These are phyloP conservation scores for Chlorella sp. DNA, from an alignment of 139 green algal species.

Conservation along the genomic window DNA sequence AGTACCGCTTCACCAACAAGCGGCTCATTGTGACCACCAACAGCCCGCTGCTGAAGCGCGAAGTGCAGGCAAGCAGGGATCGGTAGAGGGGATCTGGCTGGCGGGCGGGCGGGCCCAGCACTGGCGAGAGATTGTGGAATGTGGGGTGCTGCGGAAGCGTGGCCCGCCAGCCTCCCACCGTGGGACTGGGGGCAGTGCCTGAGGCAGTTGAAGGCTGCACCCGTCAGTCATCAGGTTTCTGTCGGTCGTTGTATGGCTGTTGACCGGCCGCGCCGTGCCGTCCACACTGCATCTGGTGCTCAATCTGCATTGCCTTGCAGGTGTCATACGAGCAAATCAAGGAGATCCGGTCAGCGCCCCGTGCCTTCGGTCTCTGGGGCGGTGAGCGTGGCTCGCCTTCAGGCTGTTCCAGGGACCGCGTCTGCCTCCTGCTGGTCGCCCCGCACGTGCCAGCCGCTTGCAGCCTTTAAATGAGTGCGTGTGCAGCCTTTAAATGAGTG, in stretches of 20 bases:
- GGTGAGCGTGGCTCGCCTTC: too few relatives aligned
- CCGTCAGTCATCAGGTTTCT: too few relatives aligned
- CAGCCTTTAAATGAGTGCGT: too few relatives aligned
- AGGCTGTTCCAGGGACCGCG: too few relatives aligned
- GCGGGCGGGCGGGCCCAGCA: not conserved
- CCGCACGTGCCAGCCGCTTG: not conserved
- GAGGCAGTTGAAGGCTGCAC: too few relatives aligned
- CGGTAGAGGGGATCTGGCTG: not conserved
- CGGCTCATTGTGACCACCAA: conserved; percentile 63
- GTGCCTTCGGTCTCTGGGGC: conserved; percentile 65
- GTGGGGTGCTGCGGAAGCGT: too few relatives aligned
- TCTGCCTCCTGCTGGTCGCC: not conserved
- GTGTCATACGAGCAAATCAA: conserved; percentile 61
- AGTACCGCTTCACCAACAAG: conserved; percentile 75
- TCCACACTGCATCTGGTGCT: not conserved
- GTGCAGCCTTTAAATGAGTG: too few relatives aligned
- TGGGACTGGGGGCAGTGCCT: too few relatives aligned
- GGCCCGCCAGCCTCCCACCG: not conserved
- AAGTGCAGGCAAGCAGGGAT: conserved; percentile 16
- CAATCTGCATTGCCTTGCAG: not conserved
- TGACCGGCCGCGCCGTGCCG: not conserved
- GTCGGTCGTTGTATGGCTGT: too few relatives aligned
- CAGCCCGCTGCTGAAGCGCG: conserved; percentile 54
- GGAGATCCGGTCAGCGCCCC: conserved; percentile 58
- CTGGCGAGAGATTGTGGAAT: not conserved